phyloP scores from a whole-genome alignment of 2,329 filamentous ascomycete genomes.

The Fusarium zealandicum region DNA sequence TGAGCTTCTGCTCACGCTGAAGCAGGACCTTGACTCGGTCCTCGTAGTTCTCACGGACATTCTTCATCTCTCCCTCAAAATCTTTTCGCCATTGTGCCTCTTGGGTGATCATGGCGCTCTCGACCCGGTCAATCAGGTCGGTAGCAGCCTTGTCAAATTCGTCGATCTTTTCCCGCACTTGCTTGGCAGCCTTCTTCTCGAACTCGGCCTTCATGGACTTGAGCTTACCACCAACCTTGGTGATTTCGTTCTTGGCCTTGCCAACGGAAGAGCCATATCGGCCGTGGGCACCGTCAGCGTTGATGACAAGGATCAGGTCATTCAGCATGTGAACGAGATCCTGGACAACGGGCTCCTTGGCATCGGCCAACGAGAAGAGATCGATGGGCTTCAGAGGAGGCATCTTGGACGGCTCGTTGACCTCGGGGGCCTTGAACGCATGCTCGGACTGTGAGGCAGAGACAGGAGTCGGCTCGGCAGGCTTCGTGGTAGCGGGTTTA shows the following conservation, averaged over 20 bases:
- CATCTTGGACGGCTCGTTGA: constrained; percentile 70
- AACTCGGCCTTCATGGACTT: constrained; percentile 73
- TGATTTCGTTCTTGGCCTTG: constrained; percentile 85
- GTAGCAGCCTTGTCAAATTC: constrained; percentile 89
- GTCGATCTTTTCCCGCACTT: constrained; percentile 73
- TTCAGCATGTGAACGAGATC: constrained; percentile 95
- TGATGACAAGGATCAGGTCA: constrained; percentile 92
- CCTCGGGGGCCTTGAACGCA: constrained; percentile 63
- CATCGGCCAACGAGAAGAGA: constrained; percentile 75
- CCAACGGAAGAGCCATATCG: constrained; percentile 80
- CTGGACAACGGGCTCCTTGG: constrained; percentile 86
- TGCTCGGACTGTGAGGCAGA: constrained; percentile 37
- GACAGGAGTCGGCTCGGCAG: constrained; percentile 44
- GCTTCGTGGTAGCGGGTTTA: constrained; percentile 40
- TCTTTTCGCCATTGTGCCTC: constrained; percentile 85
- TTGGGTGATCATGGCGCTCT: constrained; percentile 81
- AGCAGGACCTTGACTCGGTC: constrained; percentile 80
- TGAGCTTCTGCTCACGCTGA: constrained; percentile 78
- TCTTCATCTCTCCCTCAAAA: constrained; percentile 85
- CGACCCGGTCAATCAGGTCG: constrained; percentile 87
- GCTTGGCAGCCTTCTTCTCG: constrained; percentile 73
- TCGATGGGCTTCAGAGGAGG: constrained; percentile 76
- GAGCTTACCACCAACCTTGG: constrained; percentile 81
- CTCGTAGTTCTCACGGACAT: constrained; percentile 79
- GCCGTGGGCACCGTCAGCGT: constrained; percentile 79